Base-by-base conservation (phyloP, 768 basidiomycete genomes). In the Boletus huronensis region DNA sequence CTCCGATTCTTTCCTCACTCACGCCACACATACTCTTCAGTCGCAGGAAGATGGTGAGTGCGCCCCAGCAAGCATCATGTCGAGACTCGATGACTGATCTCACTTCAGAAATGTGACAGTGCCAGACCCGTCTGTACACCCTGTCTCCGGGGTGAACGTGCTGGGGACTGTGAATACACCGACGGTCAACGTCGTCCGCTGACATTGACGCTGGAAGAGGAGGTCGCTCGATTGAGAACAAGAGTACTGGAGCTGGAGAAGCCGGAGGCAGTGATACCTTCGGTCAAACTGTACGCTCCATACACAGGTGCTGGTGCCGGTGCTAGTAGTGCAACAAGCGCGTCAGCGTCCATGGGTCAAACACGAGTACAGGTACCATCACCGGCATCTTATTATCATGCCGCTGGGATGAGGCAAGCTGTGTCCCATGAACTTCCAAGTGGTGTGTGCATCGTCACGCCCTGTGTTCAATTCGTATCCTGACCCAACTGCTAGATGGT, bases 91-190 rank as follows among this genome's bases (percentile, higher is more conserved):
- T 29, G 29, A 26, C 38, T 34, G n/a, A 28, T 19, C 14, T n/a
- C 21, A 29, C 9, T 21, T 9, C 53, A 85, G 87, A 82, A 82
- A 75, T 89, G 87, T 59, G 86, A 89, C 60, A 84, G 85, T 17
- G 66, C 64, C 4, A 81, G 81, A 53, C 87, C 87, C 2, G 71
- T 79, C 10, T 89, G 87, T 65, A 80, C 81, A 1, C 85, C 83
- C 39, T 89, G 87, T 71, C 67, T 72, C 23, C 71, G 75, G 8
- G 79, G 82, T 25, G 81, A 83, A 35, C 80, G 84, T 54, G 76
- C 76, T 26, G 85, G 85, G 50, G 83, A 83, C 29, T 89, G 87
- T 66, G 86, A 88, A 70, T 89, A 87, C 66, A 75, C 81, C 6
- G 86, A 88, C 61, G 82, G 81, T 6, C 78, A 77, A 31, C 79